A percentile compares a stretch with the other conserved stretches of the same genome.
Evolutionary conservation across 2,329 filamentous ascomycete species (phyloP).

Genomic region (Chaetoscypha palmicola): DNA sequence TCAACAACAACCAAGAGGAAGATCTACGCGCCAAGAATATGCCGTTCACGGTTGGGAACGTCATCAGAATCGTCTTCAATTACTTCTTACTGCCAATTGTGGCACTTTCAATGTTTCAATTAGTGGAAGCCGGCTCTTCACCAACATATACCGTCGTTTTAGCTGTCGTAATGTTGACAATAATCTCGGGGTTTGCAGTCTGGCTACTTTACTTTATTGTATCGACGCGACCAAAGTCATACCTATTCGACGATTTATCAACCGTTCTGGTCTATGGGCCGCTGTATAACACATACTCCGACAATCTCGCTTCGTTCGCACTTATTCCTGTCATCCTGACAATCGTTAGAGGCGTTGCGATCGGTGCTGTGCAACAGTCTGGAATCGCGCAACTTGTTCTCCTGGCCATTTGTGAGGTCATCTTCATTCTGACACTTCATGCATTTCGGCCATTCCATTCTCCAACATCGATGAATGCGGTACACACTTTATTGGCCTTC

Average conservation of each 20-base stretch:
- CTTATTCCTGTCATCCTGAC: slow-evolving; percentile 80
- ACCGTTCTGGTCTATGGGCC: slow-evolving; percentile 87
- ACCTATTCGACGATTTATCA: slow-evolving; percentile 87
- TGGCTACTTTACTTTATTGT: slow-evolving; percentile 81
- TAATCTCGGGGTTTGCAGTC: slow-evolving; percentile 64
- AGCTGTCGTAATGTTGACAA: slow-evolving; percentile 65
- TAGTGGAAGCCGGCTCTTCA: slow-evolving; percentile 66
- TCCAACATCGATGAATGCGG: slow-evolving; percentile 94
- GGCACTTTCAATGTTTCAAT: slow-evolving; percentile 81
- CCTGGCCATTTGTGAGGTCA: slow-evolving; percentile 88
- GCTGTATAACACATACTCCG: slow-evolving; percentile 94
- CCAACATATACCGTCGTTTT: slow-evolving; percentile 65
- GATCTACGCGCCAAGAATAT: slow-evolving; percentile 87
- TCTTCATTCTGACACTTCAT: slow-evolving; percentile 78
- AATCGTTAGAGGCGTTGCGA: slow-evolving; percentile 78
- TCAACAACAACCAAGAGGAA: slow-evolving; percentile 70
- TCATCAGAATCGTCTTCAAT: slow-evolving; percentile 83
- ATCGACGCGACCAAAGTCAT: slow-evolving; percentile 71
- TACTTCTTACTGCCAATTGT: slow-evolving; percentile 86
- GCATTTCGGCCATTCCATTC: slow-evolving; percentile 86
- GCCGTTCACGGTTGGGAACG: slow-evolving; percentile 73
- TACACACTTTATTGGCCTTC: slow-evolving; percentile 77
- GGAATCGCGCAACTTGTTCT: slow-evolving; percentile 90
- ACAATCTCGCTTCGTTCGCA: slow-evolving; percentile 85
- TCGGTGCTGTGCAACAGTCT: slow-evolving; percentile 86